Conservation (phyloP, 176 grass and related monocot genomes). For the Carex cristatella region DNA sequence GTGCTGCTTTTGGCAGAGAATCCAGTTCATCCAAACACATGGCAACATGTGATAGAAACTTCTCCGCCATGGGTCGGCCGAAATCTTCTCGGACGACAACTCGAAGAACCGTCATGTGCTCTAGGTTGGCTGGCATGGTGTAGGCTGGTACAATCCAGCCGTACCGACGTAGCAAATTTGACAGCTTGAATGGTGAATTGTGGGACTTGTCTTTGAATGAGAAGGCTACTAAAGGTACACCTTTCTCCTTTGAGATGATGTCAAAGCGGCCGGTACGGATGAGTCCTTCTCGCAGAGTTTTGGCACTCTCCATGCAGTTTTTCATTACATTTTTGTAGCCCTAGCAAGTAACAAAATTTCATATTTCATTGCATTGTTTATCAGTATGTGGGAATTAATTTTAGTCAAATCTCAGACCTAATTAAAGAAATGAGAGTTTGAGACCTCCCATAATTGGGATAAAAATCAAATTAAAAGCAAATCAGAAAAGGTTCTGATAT, state of each 20-base stretch:
- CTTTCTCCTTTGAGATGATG: conserved; percentile 72
- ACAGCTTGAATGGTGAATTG: conserved; percentile 43
- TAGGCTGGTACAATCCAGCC: conserved; percentile 88
- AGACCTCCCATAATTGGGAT: background rate
- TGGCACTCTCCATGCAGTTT: conserved; percentile 82
- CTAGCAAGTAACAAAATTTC: conserved; percentile 9
- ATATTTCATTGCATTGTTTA: background rate
- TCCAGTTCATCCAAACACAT: conserved; percentile 46
- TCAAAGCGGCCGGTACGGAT: conserved; percentile 37
- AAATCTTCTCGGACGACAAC: conserved; percentile 72
- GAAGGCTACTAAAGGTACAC: conserved; percentile 88
- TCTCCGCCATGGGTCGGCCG: conserved; percentile 40
- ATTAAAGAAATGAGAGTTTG: background rate
- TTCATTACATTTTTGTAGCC: conserved; percentile 77
- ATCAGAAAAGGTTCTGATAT: background rate
- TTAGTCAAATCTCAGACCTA: background rate
- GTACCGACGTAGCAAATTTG: conserved; percentile 43
- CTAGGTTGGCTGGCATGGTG: conserved; percentile 70
- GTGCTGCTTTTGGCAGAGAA: conserved; percentile 8
- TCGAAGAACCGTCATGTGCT: conserved; percentile 71
- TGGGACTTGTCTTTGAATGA: conserved; percentile 40
- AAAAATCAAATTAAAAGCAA: background rate
- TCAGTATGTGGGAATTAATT: background rate
- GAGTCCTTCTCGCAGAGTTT: conserved; percentile 46
- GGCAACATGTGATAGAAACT: conserved; percentile 49